Evolutionary conservation across 768 basidiomycete genomes (phyloP), one percentile per base, ranked within the genome.

Genomic region (Lactifluus hygrophoroides): DNA sequence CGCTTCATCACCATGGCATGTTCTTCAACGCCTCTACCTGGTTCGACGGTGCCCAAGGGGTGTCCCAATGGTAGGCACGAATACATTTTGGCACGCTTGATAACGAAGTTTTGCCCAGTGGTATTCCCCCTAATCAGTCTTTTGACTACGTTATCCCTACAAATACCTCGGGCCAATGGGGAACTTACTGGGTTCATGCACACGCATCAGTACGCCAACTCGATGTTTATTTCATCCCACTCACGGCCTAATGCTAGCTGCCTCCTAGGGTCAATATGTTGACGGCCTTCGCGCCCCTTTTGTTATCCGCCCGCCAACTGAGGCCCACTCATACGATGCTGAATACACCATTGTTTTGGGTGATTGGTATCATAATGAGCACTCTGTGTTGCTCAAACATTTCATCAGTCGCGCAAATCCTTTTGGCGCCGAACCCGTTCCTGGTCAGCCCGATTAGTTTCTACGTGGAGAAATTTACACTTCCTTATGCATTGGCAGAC

Each of bases 1-100:
- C 85, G 0, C 73, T 97, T 16, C 95, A 98, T 70, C 88, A 94
- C 68, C 94, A 96, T 72, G 95, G 95, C 62, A 90, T 95, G 86
- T 93, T 84, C 74, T 93, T 96, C 77, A 94, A 94, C 69, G 78
- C 81, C 1, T 80, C 88, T 0, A 80, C 82, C 17, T 96, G 89
- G 84, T 86, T 85, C 77, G 95, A 98, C 70, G 95, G 95, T 37
- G 92, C 95, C 0, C 71, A 80, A 32, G 82, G 78, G 6, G 83
- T 93, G 38, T 80, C 87, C 0, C 90, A 97, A 75, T 98, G 93
- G 90, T 88, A 69, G 49, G 73, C 69, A 16, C 30, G 58, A 55
- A 63, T 27, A 16, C 11, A 27, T 47, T 23, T 51, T n/a, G 21
- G 7, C 11, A 21, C 13, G 10, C 27, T 53, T 25, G 14, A 38